Evolutionary conservation across 208 protist species (phyloP), one percentile per base, ranked within the genome.

Genomic region (Phytomonas serpens): DNA sequence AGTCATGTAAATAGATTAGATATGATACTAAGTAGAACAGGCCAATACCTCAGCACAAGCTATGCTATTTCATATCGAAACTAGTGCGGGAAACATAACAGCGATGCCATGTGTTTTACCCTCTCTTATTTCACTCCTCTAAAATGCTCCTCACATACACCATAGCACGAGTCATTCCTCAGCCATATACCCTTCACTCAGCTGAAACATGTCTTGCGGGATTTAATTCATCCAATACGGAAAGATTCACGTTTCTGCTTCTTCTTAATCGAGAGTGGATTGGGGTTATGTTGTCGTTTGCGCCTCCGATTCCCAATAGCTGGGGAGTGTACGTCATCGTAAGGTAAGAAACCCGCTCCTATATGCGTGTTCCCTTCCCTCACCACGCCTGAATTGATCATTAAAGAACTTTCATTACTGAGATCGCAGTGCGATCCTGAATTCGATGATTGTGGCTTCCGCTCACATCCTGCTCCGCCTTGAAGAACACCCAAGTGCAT

Each of bases 191-290:
- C 19, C 47, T 57, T 57, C 19, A 27, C 47, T 57, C 27, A 0
- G 19, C 19, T 57, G 19, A 27, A 23, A 27, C 47, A 1, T 57
- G 5, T 57, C 19, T 3, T 57, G 23, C 7, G 5, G 23, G 19
- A 27, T 57, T 57, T 57, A 27, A 19, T 57, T 65, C 74, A 67
- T 33, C 78, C 66, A 31, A 83, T 79, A 2, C 89, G 85, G 68
- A 94, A 89, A 5, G 84, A 77, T 66, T 93, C 85, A 6, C 85
- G 83, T 36, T 80, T 81, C 32, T 84, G 79, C 67, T 90, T 92
- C 70, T 91, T 92, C 69, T 93, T 92, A 74, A 89, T 81, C 0
- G 89, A 89, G 52, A 94, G 83, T n/a, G 89, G 89, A 64, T 94
- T 94, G 40, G 80, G 85, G 23, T 78, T 76, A 36, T 71, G 73